Evolutionary conservation across 106 monocot species (phyloP), one percentile per base, ranked within the genome.

Genomic region (Dendrobium huoshanense): DNA sequence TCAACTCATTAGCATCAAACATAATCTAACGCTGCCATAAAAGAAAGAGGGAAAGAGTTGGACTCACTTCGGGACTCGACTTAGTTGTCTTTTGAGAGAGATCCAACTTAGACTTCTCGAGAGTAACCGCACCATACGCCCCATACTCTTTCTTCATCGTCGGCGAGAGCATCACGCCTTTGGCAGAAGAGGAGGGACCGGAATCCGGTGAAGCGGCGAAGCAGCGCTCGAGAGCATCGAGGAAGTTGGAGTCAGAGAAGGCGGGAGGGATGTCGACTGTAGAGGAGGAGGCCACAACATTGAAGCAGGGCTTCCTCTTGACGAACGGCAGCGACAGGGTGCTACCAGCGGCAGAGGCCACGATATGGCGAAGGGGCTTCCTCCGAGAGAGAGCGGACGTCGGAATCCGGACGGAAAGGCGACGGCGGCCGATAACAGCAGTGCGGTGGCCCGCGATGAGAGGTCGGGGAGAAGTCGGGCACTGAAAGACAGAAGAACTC

Each of bases 51-150:
- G 6, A 4, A 4, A 43, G 7, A 22, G 74, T 18, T 70, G 43
- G n/a, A 74, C 72, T 25, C n/a, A 95, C 98, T 91, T 99, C 89
- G 18, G 93, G 95, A 56, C 86, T 91, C 17, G 88, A 82, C 80
- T 75, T 82, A 31, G 82, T 91, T 41, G 85, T 89, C 79, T 87
- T 86, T 83, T 88, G 82, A 0, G 92, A 84, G 19, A 92, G 81
- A 55, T 92, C 94, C 7, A 92, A 89, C 88, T 98, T 94, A 19
- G 97, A 84, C 84, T 91, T 91, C 89, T 98, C 91, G n/a, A 92
- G 87, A 74, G 92, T 92, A 72, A 88, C 92, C 42, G 95, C 77
- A 45, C 92, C 90, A 31, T 80, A 78, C 11, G 92, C 67, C 5
- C 97, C 97, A 55, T 87, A 89, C 72, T 93, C 76, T 77, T 86